Conservation (phyloP, 108 stramenopile genomes). For the Aureococcus anophagefferens region DNA sequence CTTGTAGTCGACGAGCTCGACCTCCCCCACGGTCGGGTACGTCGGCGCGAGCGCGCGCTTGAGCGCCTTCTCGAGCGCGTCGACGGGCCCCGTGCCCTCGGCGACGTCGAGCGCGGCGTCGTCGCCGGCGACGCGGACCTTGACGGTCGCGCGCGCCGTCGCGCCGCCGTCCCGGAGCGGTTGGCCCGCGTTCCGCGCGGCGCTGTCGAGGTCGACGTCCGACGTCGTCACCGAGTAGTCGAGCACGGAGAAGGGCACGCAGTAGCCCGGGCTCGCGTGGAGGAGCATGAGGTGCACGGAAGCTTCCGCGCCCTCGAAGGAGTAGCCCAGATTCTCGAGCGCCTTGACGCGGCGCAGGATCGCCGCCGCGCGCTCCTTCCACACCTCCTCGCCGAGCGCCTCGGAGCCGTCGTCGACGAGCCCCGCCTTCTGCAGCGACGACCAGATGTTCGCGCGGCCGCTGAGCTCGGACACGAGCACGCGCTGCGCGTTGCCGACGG, state of each 20-base stretch:
- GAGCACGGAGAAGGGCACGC: constrained; percentile 71
- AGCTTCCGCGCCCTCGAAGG: constrained; percentile 88
- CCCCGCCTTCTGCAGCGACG: constrained; percentile 23
- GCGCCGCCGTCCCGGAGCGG: constrained; percentile 11
- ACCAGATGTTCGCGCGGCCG: constrained; percentile 76
- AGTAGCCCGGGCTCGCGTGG: constrained; percentile 69
- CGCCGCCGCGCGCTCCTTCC: constrained; percentile 59
- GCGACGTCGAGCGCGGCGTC: constrained; percentile 60
- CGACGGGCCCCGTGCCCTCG: constrained; percentile 84
- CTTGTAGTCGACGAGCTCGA: constrained; percentile 83
- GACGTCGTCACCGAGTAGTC: constrained; percentile 59
- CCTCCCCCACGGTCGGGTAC: constrained; percentile 54
- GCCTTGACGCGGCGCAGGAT: constrained; percentile 73
- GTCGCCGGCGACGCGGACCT: constrained; percentile 48
- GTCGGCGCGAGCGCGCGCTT: constrained; percentile 62
- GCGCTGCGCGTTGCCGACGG: constrained; percentile 71
- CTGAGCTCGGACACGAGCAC: constrained; percentile 72
- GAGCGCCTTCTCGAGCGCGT: constrained; percentile 70
- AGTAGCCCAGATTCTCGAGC: constrained; percentile 76
- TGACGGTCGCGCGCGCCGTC: constrained; percentile 72
- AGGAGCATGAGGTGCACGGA: constrained; percentile 83
- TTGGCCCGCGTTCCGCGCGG: neutral
- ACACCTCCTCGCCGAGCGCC: constrained; percentile 16
- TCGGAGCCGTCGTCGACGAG: constrained; percentile 15
- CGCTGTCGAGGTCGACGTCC: too few relatives aligned